A percentile compares a stretch with the other conserved stretches of the same genome.
Conservation (phyloP, 2,329 filamentous ascomycete species). For the Ophiosphaerella korrae region DNA sequence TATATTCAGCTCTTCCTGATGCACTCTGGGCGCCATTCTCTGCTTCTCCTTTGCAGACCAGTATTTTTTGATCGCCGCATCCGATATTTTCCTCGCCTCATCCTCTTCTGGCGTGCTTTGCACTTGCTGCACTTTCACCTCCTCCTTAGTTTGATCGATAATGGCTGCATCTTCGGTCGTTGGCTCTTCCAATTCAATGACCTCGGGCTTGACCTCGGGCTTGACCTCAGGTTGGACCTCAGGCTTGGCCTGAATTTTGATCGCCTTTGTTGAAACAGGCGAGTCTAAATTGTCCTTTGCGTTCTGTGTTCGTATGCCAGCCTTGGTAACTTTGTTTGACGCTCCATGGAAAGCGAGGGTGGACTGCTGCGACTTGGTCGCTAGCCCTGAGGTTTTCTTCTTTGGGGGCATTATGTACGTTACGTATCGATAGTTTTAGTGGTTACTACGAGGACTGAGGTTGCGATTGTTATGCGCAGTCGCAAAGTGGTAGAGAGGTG, state of each 20-base stretch:
- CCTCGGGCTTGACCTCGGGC: conserved; percentile 27
- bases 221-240: conserved; percentile 22
- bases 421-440: not conserved
- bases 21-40: conserved; percentile 72
- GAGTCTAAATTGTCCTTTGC: conserved; percentile 48
- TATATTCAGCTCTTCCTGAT: conserved; percentile 73
- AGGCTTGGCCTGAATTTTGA: no score
- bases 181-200: conserved; percentile 31
- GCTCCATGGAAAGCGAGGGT: conserved; percentile 67
- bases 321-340: conserved; percentile 64
- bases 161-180: conserved; percentile 49
- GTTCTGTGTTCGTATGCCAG: conserved; percentile 44
- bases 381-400: conserved; percentile 47
- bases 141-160: conserved; percentile 45
- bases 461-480: conserved; percentile 9
- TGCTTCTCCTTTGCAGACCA: conserved; percentile 75
- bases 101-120: conserved; percentile 51
- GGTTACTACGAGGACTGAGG: not conserved
- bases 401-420: conserved; percentile 51
- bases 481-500: conserved; percentile 13
- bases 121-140: conserved; percentile 30
- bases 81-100: conserved; percentile 67
- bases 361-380: conserved; percentile 60
- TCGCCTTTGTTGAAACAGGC: conserved; percentile 35
- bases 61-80: conserved; percentile 74